Conservation (phyloP, 345 rosid genomes). For the Firmiana major region DNA sequence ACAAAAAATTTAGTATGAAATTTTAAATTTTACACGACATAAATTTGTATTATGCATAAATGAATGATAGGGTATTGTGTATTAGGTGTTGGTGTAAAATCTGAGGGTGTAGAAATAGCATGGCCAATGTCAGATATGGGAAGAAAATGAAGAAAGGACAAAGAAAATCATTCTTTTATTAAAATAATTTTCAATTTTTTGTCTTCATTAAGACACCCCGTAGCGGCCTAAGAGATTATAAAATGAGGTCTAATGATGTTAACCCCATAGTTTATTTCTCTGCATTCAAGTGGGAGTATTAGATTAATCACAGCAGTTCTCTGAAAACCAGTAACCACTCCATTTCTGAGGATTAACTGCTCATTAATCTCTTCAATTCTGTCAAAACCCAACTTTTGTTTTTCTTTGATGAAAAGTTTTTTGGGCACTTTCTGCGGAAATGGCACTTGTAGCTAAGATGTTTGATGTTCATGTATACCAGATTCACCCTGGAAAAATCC, state of each 20-base stretch:
- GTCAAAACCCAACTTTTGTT: background rate
- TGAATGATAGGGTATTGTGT: too few species aligned
- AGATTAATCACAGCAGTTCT: background rate
- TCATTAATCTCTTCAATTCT: background rate
- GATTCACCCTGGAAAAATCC: background rate
- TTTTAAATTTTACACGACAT: too few species aligned
- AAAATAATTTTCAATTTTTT: background rate
- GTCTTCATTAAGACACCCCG: background rate
- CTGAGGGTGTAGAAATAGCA: background rate
- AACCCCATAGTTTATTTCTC: background rate
- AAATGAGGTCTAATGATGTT: background rate
- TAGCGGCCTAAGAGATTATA: background rate
- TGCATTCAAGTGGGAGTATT: background rate
- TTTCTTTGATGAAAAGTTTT: background rate
- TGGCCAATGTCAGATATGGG: background rate
- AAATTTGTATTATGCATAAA: too few species aligned
- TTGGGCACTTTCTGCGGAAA: background rate
- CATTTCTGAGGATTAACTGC: background rate
- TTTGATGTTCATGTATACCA: background rate
- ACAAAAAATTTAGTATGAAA: too few species aligned
- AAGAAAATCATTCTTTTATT: background rate
- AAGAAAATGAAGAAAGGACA: background rate
- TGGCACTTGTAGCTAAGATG: background rate
- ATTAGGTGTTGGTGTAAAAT: background rate
- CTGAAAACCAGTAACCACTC: background rate